Evolutionary conservation across 2,329 filamentous ascomycete genomes (phyloP).

Genomic region (Colletotrichum nymphaeae): DNA sequence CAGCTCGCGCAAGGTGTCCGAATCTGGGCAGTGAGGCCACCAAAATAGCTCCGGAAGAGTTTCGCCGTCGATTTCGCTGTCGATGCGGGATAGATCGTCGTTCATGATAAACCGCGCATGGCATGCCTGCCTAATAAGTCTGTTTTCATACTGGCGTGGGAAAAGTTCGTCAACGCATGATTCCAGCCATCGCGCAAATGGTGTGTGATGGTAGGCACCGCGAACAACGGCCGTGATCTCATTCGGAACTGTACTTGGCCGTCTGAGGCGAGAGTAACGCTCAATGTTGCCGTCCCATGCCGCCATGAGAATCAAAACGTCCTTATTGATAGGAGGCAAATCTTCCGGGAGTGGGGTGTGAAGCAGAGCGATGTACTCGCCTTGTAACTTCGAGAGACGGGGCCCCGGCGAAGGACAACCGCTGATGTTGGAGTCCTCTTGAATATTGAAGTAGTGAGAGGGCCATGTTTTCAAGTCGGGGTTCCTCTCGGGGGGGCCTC

Average conservation of each 20-base stretch:
- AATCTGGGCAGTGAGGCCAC: background rate
- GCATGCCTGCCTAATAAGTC: slow-evolving; percentile 35
- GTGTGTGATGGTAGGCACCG: slow-evolving; percentile 50
- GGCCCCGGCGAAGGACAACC: background rate
- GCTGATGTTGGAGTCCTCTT: slow-evolving; percentile 43
- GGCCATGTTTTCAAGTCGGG: background rate
- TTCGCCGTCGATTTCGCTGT: background rate
- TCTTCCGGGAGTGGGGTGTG: slow-evolving; percentile 47
- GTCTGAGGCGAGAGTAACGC: slow-evolving; percentile 48
- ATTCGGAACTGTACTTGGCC: slow-evolving; percentile 39
- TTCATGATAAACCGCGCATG: slow-evolving; percentile 46
- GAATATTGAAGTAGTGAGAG: slow-evolving; percentile 40
- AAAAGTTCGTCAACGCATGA: background rate
- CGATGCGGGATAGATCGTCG: slow-evolving; percentile 40
- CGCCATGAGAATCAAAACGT: slow-evolving; percentile 49
- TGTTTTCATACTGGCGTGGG: background rate
- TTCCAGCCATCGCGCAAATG: slow-evolving; percentile 48
- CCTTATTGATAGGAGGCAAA: slow-evolving; percentile 50
- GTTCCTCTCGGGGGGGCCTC: background rate
- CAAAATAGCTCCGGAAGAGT: background rate
- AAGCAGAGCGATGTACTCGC: slow-evolving; percentile 38
- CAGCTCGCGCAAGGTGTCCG: background rate
- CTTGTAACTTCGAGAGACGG: background rate
- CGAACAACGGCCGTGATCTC: slow-evolving; percentile 44
- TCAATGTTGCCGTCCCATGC: slow-evolving; percentile 53